Evolutionary conservation across 83 land plant genomes (phyloP).

Genomic region (Picea mariana): DNA sequence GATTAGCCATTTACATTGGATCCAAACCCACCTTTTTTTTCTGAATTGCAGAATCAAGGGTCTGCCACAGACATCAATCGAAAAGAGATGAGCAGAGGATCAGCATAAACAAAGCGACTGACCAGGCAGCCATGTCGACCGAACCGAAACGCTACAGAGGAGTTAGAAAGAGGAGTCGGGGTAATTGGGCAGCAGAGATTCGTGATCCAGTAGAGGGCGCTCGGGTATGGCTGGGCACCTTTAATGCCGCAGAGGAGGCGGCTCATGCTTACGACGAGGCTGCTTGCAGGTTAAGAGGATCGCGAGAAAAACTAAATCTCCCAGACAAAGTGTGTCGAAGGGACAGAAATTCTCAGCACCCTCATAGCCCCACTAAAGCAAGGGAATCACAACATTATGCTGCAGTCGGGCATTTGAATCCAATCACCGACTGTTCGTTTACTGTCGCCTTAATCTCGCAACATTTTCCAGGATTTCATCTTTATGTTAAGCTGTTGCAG

Average conservation of each 20-base stretch:
- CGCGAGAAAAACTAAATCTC: background rate
- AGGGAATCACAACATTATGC: background rate
- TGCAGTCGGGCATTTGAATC: background rate
- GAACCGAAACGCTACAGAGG: background rate
- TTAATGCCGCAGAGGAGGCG: background rate
- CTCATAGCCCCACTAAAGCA: background rate
- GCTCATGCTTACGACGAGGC: slow-evolving; percentile 8
- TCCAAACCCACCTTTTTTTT: no score
- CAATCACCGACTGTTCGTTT: background rate
- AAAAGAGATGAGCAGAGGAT: background rate
- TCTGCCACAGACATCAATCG: no score
- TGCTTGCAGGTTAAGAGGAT: background rate
- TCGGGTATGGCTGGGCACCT: background rate
- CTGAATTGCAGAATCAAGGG: no score
- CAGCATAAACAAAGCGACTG: background rate
- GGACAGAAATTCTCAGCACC: background rate
- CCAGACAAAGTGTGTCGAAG: background rate
- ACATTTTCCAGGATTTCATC: background rate
- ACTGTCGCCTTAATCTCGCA: background rate
- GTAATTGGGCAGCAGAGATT: slow-evolving; percentile 12
- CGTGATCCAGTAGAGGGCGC: background rate
- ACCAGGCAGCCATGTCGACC: background rate
- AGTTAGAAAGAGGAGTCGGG: slow-evolving; percentile 2
- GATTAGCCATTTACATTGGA: no score
- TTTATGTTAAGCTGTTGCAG: background rate